Percentiles rank a stretch among this genome's conserved stretches.
phyloP scores from a whole-genome alignment of 768 basidiomycete genomes.

The Trametes punicea region DNA sequence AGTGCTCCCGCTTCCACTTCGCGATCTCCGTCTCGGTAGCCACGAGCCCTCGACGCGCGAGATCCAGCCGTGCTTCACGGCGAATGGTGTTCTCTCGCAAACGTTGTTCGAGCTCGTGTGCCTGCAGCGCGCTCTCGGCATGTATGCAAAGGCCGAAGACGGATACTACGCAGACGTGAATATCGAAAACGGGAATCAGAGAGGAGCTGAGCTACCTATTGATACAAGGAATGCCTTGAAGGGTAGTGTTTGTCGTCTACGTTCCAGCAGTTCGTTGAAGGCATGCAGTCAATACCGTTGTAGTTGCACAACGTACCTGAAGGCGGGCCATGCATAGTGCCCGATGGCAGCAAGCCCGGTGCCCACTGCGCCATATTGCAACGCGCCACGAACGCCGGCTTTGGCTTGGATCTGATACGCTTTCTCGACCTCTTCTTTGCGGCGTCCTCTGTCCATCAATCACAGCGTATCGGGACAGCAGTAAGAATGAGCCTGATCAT shows the following conservation, averaged over 20 bases:
- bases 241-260: slow-evolving; percentile 73
- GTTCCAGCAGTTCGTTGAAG: background rate
- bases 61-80: slow-evolving; percentile 68
- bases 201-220: slow-evolving; percentile 43
- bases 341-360: slow-evolving; percentile 58
- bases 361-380: slow-evolving; percentile 50
- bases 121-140: slow-evolving; percentile 72
- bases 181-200: slow-evolving; percentile 23
- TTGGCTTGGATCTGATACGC: slow-evolving; percentile 25
- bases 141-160: slow-evolving; percentile 68
- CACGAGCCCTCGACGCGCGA: slow-evolving; percentile 70
- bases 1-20: slow-evolving; percentile 61
- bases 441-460: slow-evolving; percentile 23
- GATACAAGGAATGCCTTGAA: slow-evolving; percentile 80
- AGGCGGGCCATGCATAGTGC: slow-evolving; percentile 70
- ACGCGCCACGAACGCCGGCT: slow-evolving; percentile 45
- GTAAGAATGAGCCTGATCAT: background rate
- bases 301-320: slow-evolving; percentile 47
- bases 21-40: slow-evolving; percentile 82
- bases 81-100: slow-evolving; percentile 66
- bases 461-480: no score
- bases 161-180: slow-evolving; percentile 39
- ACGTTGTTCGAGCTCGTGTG: slow-evolving; percentile 65
- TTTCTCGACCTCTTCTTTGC: slow-evolving; percentile 24
- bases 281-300: background rate